Evolutionary conservation across 257 asterid species (phyloP), one percentile per base, ranked within the genome.

Genomic region (Euphrasia confusa): DNA sequence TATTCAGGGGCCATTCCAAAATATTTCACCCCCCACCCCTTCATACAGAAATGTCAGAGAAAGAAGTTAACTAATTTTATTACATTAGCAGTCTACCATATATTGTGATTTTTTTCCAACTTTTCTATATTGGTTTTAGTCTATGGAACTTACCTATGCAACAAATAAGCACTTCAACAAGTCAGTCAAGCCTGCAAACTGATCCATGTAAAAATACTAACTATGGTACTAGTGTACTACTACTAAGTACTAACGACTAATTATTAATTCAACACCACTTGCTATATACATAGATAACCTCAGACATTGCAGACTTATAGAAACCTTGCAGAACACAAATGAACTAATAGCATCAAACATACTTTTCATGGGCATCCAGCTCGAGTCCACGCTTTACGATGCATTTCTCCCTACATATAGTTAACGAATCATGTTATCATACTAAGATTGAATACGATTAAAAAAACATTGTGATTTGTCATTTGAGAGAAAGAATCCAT

Each of bases 331-430:
- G 59, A 14, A 77, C 67, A 21, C n/a, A 10, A 73, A 49, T 75
- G 71, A 65, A 71, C 47, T 24, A 54, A 66, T 47, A 67, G 64
- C 28, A 47, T 21, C 33, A 58, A 63, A 71, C 91, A 45, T 87
- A 93, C 97, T 79, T 93, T 49, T 86, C 96, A 35, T 82, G 69
- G 66, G 78, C 56, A 47, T 90, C 72, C 70, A 93, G 67, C 59
- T 89, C 91, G 15, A 81, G 90, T 45, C 84, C 88, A 45, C 83
- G 88, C 61, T 81, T 86, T 55, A 77, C 78, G 14, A 53, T 63
- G 56, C 73, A 28, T 58, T 72, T 77, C 42, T 61, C 94, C 89
- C 99, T 93, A 85, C 75, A 81, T 54, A 26, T 21, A 62, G 39
- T 49, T 60, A 50, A 42, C n/a, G 64, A n/a, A 67, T 70, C 48